These are phyloP conservation scores for Solanum infundibuliforme DNA, from an alignment of 257 asterid species.

Conservation along the genomic window DNA sequence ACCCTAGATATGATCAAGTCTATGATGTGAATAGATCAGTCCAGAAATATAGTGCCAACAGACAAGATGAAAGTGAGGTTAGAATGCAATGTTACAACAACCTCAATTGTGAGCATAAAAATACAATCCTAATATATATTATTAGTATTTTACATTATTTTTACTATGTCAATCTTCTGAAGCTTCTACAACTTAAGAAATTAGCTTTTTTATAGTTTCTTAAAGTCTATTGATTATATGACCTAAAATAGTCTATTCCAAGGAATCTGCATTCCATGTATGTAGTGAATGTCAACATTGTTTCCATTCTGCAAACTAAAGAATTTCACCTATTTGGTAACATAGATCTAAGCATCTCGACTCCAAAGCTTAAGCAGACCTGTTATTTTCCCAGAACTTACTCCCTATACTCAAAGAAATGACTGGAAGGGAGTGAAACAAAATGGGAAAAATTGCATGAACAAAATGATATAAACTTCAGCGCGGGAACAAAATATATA, in stretches of 20 bases:
- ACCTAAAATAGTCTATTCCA: background rate
- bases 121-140: background rate
- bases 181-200: background rate
- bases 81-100: background rate
- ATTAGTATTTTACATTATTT: background rate
- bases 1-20: background rate
- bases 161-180: background rate
- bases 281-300: background rate
- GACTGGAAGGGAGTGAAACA: background rate
- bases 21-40: background rate
- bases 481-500: too few species aligned
- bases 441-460: background rate
- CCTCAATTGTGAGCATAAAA: background rate
- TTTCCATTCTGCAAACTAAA: background rate
- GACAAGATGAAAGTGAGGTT: background rate
- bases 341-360: background rate
- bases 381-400: background rate
- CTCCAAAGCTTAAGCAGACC: background rate
- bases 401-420: background rate
- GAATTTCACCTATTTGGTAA: background rate
- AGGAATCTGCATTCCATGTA: background rate
- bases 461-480: background rate
- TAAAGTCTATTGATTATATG: background rate
- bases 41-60: background rate
- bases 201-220: background rate